These are phyloP conservation scores for Phylloporus sp. DNA, from an alignment of 768 basidiomycete genomes.

Conservation along the genomic window DNA sequence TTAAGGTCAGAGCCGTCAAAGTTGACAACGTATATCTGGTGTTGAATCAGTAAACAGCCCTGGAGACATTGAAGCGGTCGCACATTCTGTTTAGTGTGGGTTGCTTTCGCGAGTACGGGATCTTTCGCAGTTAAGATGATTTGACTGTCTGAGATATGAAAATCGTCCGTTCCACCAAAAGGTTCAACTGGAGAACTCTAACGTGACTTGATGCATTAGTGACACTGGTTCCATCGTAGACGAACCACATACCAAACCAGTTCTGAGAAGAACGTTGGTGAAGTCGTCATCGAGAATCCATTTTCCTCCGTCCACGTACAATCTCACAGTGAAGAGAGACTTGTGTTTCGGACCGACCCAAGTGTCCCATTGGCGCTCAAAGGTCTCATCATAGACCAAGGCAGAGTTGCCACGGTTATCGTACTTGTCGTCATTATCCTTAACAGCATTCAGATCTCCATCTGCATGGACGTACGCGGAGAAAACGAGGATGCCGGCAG, in stretches of 20 bases:
- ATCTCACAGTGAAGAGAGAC: slow-evolving; percentile 66
- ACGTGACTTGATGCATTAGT: neutral
- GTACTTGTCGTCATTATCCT: slow-evolving; percentile 66
- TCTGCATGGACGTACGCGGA: slow-evolving; percentile 80
- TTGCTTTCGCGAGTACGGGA: slow-evolving; percentile 67
- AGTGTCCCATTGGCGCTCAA: slow-evolving; percentile 74
- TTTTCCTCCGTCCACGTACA: slow-evolving; percentile 44
- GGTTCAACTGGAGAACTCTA: slow-evolving; percentile 78
- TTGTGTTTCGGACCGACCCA: slow-evolving; percentile 72
- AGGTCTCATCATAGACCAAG: slow-evolving; percentile 63
- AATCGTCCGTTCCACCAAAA: slow-evolving; percentile 82
- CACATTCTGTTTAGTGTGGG: slow-evolving; percentile 89
- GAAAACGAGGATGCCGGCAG: slow-evolving; percentile 71
- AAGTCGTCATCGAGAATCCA: slow-evolving; percentile 56
- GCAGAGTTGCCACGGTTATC: slow-evolving; percentile 72
- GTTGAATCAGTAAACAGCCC: neutral
- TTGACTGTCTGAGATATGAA: slow-evolving; percentile 63
- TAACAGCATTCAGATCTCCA: slow-evolving; percentile 64
- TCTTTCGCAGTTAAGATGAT: slow-evolving; percentile 88
- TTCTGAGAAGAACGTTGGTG: slow-evolving; percentile 59
- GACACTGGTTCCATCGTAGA: neutral
- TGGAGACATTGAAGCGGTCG: neutral
- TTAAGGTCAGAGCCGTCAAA: slow-evolving; percentile 50
- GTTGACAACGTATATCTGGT: slow-evolving; percentile 66
- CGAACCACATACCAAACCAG: slow-evolving; percentile 54